Conservation (phyloP, 2,329 filamentous ascomycete genomes). For the Chaetomiaceae sp. region DNA sequence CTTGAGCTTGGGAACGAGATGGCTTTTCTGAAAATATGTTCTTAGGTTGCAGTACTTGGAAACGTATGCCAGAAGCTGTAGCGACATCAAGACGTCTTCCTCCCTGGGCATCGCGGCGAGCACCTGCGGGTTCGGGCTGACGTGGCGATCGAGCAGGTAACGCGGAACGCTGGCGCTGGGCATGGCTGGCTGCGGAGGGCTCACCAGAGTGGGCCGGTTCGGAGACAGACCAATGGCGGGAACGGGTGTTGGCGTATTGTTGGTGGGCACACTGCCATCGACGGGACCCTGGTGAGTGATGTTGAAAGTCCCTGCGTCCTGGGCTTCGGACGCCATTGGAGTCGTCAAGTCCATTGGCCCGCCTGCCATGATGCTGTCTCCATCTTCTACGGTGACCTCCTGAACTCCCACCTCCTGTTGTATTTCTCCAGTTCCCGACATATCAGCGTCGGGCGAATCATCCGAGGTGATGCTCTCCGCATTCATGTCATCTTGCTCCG, state of each 20-base stretch:
- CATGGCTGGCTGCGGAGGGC: constrained; percentile 69
- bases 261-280: constrained; percentile 79
- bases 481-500: constrained; percentile 80
- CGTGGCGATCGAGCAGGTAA: constrained; percentile 71
- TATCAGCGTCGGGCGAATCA: constrained; percentile 69
- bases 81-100: constrained; percentile 95
- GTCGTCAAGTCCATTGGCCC: constrained; percentile 71
- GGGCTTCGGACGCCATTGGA: constrained; percentile 75
- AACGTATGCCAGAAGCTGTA: constrained; percentile 93
- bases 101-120: constrained; percentile 91
- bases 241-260: constrained; percentile 60
- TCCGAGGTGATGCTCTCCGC: constrained; percentile 79
- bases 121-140: constrained; percentile 66
- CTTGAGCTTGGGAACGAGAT: constrained; percentile 86
- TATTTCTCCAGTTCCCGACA: constrained; percentile 75
- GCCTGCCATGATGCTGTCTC: constrained; percentile 72
- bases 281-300: constrained; percentile 82
- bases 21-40: constrained; percentile 91
- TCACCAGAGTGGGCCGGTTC: constrained; percentile 63
- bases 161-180: constrained; percentile 69
- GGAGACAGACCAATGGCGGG: constrained; percentile 70
- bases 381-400: constrained; percentile 74
- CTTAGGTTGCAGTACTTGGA: constrained; percentile 97
- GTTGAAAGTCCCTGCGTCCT: constrained; percentile 87
- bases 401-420: constrained; percentile 80